Conservation (phyloP, 129 eudicot species). For the Heracleum sosnowskyi region DNA sequence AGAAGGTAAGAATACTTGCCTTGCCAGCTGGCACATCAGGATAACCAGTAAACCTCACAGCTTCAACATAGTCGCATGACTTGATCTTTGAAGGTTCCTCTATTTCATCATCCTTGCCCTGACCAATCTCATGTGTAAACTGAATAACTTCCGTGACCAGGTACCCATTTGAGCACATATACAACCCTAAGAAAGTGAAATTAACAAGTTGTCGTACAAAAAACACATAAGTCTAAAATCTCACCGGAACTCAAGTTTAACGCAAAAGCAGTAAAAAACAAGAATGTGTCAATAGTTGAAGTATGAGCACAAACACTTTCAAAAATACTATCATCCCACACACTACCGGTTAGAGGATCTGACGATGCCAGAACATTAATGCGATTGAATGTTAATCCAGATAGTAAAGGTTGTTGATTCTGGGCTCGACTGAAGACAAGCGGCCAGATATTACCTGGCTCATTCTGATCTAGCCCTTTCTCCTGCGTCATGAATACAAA, state of each 20-base stretch:
- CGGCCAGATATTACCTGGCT: slow-evolving; percentile 32
- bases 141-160: no score
- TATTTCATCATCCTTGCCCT: no score
- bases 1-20: no score
- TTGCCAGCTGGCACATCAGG: no score
- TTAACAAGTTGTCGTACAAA: no score
- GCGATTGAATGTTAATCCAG: slow-evolving; percentile 76
- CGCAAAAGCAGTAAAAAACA: background rate
- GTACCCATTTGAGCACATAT: no score
- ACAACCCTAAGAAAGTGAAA: no score
- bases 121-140: no score
- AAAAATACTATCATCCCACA: background rate
- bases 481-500: slow-evolving; percentile 24
- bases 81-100: no score
- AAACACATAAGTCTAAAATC: background rate
- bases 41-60: no score
- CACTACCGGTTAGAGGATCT: slow-evolving; percentile 77
- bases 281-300: no score
- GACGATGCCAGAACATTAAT: slow-evolving; percentile 45
- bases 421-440: slow-evolving; percentile 45
- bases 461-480: slow-evolving; percentile 46
- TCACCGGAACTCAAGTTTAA: background rate
- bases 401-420: slow-evolving; percentile 47
- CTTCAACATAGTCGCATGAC: no score
- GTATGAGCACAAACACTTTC: background rate